Evolutionary conservation across 352 stramenopile genomes (phyloP).

Genomic region (Pythium brassicae): DNA sequence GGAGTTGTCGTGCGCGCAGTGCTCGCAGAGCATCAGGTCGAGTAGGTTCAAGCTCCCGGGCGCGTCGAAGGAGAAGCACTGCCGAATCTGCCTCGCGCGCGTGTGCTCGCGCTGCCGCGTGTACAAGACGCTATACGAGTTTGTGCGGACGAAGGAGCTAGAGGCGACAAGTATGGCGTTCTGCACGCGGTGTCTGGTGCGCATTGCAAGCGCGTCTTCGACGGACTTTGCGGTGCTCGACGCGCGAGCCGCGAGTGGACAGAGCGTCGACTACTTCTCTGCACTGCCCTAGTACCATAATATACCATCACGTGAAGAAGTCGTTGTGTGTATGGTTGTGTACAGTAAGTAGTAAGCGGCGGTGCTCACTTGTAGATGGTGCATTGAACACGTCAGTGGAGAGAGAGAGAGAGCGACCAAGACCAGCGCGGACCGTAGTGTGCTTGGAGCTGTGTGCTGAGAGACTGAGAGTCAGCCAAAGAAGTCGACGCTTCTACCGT

Average conservation of each 20-base stretch:
- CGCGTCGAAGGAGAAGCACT: neutral
- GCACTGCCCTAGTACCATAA: slow-evolving; percentile 8
- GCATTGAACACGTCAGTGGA: no score
- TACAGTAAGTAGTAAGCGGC: no score
- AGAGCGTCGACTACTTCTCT: slow-evolving; percentile 13
- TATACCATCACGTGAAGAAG: no score
- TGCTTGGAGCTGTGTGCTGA: no score
- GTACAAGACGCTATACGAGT: slow-evolving; percentile 19
- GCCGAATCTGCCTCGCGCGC: slow-evolving; percentile 8
- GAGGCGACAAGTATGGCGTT: slow-evolving; percentile 17
- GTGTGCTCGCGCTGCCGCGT: slow-evolving; percentile 17
- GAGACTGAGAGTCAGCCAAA: no score
- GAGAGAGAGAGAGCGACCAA: no score
- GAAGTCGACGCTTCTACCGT: no score
- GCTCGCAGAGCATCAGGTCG: neutral
- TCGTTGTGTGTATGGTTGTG: no score
- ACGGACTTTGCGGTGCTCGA: slow-evolving; percentile 12
- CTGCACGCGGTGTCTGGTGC: slow-evolving; percentile 26
- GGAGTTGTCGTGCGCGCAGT: neutral
- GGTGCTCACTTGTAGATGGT: no score
- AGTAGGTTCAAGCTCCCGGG: neutral
- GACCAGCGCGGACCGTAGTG: no score
- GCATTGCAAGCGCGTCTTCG: neutral
- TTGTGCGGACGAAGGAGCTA: slow-evolving; percentile 18
- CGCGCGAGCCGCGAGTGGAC: neutral